Evolutionary conservation across 208 protist genomes (phyloP), one percentile per base, ranked within the genome.

Genomic region (Crithidia brevicula): DNA sequence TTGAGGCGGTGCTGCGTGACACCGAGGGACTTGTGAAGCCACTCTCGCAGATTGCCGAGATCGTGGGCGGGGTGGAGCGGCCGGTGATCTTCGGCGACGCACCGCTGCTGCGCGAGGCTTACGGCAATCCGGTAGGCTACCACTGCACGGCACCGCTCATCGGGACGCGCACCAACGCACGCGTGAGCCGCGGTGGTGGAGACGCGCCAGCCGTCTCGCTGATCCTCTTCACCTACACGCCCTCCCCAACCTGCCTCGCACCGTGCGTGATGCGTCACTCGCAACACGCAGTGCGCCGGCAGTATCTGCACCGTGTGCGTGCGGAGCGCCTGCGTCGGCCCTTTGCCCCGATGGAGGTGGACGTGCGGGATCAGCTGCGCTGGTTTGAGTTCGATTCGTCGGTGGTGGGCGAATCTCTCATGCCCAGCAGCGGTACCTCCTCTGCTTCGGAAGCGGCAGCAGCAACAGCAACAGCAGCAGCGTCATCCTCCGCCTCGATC

Each of bases 121-220:
- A 83, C 58, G 88, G 91, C 30, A 87, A 84, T 58, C 76, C 85
- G 5, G 78, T 91, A 34, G 84, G 72, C 11, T 96, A 91, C 64
- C 91, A 96, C 54, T 94, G 88, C 75, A 85, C 86, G 15, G 91
- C 91, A 0, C 91, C 91, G 13, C 77, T 71, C 25, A 88, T 94
- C 72, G 91, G 91, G 43, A 79, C 85, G 11, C 81, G 72, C 50
- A 92, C 91, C 33, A 93, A 93, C 65, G 61, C 59, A n/a, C 67
- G 52, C 10, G n/a, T 50, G 16, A 71, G 52, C 53, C 65, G 69
- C 13, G 28, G 38, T 25, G 65, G 50, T 25, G 53, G 51, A 11
- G 54, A 42, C 25, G 38, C 71, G 22, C 28, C 66, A 16, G 85
- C 85, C 15, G 91, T 93, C 13, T 83, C 88, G n/a, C 64, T 94